Base-by-base conservation (phyloP, 2,329 filamentous ascomycete genomes). In the Aspergillus sclerotialis region DNA sequence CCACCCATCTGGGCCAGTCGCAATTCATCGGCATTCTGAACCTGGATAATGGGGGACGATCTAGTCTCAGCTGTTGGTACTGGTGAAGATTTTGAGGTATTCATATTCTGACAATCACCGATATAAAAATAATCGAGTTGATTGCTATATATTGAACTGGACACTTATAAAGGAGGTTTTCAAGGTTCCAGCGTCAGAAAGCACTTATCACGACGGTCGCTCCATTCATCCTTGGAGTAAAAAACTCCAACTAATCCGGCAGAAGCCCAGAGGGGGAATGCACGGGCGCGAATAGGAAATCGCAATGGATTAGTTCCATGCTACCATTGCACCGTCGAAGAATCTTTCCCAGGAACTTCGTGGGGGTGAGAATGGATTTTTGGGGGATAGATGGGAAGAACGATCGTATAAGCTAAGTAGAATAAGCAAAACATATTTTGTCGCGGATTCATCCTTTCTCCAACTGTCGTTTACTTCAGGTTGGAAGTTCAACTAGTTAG, bases 1-100 rank as follows among this genome's bases (percentile, higher is more conserved):
- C 17, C 39, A 66, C 63, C 64, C 64, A 67, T 67, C 38, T 68
- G 64, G 15, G 64, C 64, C 44, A 68, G 44, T 36, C 64, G 61
- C 18, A 61, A 30, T 40, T 66, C 64, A 36, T 68, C 64, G 10
- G 56, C 55, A 45, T 65, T 48, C 24, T 50, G 49, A 3, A 50
- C 43, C 18, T 45, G 47, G 12, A 51, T 37, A 5, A 37, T 28
- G n/a, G n/a, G n/a, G n/a, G n/a, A n/a, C n/a, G n/a, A n/a, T n/a
- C n/a, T n/a, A n/a, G 11, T 36, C 40, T 4, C 33, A 19, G 2
- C 16, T 31, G 32, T 40, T 29, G 18, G 27, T 28, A 18, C 29
- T 29, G 8, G 29, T 14, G 19, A 7, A 14, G 28, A 25, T n/a
- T 34, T 21, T 10, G 16, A 25, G 21, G 31, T 33, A 8, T 30